Evolutionary conservation across 495 filamentous ascomycete species (phyloP), one percentile per base, ranked within the genome.

Genomic region (Margaritispora aquatica): DNA sequence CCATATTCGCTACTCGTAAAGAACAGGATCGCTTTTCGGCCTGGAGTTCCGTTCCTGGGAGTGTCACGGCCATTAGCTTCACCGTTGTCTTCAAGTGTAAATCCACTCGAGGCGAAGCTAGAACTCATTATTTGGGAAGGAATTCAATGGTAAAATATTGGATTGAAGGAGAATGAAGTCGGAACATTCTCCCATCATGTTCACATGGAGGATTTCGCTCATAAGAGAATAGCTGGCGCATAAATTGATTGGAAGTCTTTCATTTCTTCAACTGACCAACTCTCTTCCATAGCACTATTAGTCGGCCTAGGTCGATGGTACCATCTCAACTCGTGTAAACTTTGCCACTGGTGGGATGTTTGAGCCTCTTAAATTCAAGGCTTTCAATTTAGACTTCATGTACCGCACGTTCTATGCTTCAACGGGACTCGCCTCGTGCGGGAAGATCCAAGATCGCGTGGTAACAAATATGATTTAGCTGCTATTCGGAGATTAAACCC

Each of bases 1-100:
- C 81, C 81, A 54, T 77, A 72, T 59, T 83, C 81, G 44, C 77
- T 76, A 69, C 78, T 81, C 5, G 81, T 80, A 57, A 84, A 65
- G 51, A 84, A 77, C 10, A 84, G 69, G 17, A 80, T 51, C 21
- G 8, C 17, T 44, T 55, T 61, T 5, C 57, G 49, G 8, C 47
- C 24, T 17, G 47, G 38, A 8, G 38, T 7, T 44, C 17, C 19
- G 15, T 44, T 44, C 17, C 15, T 44, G 17, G 15, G 38, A n/a
- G 10, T 44, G 2, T 44, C 38, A 44, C 38, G 15, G 38, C 38
- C 38, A 44, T 8, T n/a, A 2, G 15, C 17, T 8, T 44, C 38
- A 9, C 10, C 2, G 10, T 44, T 44, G 10, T 44, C 38, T n/a
- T 15, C 38, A 8, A 44, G 19, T 8, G 38, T 44, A 8, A 44